Evolutionary conservation across 352 stramenopile genomes (phyloP).

Genomic region (Globisporangium recalcitrans): DNA sequence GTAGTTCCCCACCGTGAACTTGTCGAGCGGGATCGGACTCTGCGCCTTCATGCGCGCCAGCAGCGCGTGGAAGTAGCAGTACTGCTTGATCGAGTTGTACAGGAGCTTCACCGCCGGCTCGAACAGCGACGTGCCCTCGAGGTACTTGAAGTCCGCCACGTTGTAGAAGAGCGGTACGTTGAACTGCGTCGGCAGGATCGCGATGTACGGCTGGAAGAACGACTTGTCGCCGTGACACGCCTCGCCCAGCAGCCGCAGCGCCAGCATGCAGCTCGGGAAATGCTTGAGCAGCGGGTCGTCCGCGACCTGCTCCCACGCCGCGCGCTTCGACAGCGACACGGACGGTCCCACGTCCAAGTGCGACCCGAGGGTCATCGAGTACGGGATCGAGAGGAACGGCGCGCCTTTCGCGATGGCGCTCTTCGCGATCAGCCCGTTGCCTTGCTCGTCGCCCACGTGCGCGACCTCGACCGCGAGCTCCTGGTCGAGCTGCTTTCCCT

Average conservation of each 20-base stretch:
- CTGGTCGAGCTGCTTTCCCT: not conserved
- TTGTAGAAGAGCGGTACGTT: constrained; percentile 49
- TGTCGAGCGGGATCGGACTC: constrained; percentile 22
- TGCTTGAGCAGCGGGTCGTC: constrained; percentile 31
- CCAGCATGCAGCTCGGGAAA: constrained; percentile 39
- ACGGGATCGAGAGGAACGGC: constrained; percentile 33
- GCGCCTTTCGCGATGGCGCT: constrained; percentile 21
- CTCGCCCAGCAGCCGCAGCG: constrained; percentile 37
- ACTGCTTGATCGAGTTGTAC: constrained; percentile 63
- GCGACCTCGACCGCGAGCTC: constrained; percentile 18
- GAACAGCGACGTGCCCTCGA: constrained; percentile 36
- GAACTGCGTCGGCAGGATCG: constrained; percentile 36
- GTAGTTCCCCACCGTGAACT: constrained; percentile 50
- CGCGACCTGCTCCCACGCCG: constrained; percentile 23
- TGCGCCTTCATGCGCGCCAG: constrained; percentile 20
- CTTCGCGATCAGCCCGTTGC: constrained; percentile 27
- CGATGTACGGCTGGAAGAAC: constrained; percentile 41
- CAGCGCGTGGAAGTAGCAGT: constrained; percentile 37
- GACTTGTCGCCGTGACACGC: constrained; percentile 19
- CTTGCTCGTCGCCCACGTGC: constrained; percentile 21
- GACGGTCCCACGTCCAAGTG: constrained; percentile 19
- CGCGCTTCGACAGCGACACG: constrained; percentile 2
- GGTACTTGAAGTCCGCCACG: constrained; percentile 32
- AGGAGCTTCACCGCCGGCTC: constrained; percentile 36
- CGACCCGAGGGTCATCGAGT: constrained; percentile 25